Evolutionary conservation across 768 basidiomycete species (phyloP).

Genomic region (Boletus vinaceobasis): DNA sequence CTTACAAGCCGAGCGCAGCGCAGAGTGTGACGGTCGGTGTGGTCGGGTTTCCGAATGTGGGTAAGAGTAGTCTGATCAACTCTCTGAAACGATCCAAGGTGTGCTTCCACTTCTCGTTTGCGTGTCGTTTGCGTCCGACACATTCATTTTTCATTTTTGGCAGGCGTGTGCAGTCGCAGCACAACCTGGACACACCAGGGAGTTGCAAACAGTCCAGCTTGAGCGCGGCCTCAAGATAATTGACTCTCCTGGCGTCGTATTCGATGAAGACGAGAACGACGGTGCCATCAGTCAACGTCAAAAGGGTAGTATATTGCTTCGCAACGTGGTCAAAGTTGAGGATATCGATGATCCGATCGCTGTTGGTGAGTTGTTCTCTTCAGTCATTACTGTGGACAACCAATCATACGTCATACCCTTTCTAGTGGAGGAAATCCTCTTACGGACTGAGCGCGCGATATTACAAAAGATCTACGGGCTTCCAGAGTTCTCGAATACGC

Average conservation of each 20-base stretch:
- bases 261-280: constrained; percentile 70
- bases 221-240: constrained; percentile 91
- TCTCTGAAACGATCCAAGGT: constrained; percentile 84
- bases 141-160: background rate
- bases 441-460: constrained; percentile 64
- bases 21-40: constrained; percentile 84
- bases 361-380: constrained; percentile 57
- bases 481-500: constrained; percentile 64
- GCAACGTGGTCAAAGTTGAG: constrained; percentile 90
- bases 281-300: constrained; percentile 44
- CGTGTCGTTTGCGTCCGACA: background rate
- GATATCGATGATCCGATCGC: constrained; percentile 87
- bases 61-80: constrained; percentile 94
- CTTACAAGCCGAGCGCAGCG: constrained; percentile 63
- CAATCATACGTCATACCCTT: background rate
- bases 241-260: constrained; percentile 97
- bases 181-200: constrained; percentile 91
- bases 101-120: constrained; percentile 6
- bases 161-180: constrained; percentile 93
- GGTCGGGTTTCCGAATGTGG: constrained; percentile 96
- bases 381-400: too few species aligned
- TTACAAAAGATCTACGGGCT: constrained; percentile 84
- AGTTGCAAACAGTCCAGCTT: constrained; percentile 85
- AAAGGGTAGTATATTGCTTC: constrained; percentile 61
- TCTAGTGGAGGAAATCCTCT: constrained; percentile 82